Conservation (phyloP, 345 rosid species). For the Streptanthus diversifolius region DNA sequence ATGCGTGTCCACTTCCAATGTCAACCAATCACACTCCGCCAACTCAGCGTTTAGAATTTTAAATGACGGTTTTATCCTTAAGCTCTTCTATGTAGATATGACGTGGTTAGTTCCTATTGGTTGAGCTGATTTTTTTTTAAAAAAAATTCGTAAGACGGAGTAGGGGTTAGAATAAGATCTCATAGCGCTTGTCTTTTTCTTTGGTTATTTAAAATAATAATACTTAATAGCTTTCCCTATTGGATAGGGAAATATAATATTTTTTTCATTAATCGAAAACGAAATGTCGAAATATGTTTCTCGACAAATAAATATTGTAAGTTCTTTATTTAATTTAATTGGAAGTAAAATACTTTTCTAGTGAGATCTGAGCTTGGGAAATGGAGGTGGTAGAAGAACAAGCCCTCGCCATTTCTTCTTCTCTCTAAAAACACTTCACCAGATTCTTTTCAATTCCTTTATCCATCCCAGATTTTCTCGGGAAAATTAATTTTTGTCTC, state of each 20-base stretch:
- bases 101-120: constrained; percentile 13
- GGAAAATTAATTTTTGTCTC: neutral
- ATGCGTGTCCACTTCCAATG: constrained; percentile 29
- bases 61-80: constrained; percentile 31
- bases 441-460: constrained; percentile 5
- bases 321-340: neutral
- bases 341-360: constrained; percentile 30
- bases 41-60: neutral
- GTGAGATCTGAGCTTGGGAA: constrained; percentile 41
- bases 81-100: neutral
- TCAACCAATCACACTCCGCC: constrained; percentile 24
- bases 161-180: constrained; percentile 31
- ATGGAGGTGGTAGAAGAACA: constrained; percentile 45
- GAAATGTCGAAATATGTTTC: constrained; percentile 16
- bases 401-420: constrained; percentile 33
- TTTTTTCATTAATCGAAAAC: constrained; percentile 12
- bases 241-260: constrained; percentile 50
- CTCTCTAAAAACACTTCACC: constrained; percentile 28
- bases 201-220: neutral
- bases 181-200: constrained; percentile 34
- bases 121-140: neutral
- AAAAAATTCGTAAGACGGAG: constrained; percentile 10
- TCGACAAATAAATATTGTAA: neutral
- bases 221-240: constrained; percentile 25
- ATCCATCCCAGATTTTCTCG: constrained; percentile 27